A percentile compares a stretch with the other conserved stretches of the same genome.
Conservation (phyloP, 306 rosid species). For the Biancaea sappan region DNA sequence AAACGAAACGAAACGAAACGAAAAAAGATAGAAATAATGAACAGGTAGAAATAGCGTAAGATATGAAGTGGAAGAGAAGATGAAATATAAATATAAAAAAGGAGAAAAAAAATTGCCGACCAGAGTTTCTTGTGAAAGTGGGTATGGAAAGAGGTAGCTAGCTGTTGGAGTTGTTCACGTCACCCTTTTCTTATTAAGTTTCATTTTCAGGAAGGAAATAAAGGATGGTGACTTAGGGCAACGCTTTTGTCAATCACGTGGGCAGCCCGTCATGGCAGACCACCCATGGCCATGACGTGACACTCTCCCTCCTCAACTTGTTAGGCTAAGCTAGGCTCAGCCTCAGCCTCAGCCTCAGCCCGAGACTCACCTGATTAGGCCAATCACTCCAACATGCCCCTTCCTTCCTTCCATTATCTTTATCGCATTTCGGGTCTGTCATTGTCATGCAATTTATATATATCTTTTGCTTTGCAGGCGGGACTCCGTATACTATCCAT, state of each 20-base stretch:
- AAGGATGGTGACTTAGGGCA: conserved; percentile 59
- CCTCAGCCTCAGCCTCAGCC: no score
- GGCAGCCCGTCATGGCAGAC: conserved; percentile 79
- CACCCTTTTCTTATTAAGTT: conserved; percentile 54
- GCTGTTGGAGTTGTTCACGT: conserved; percentile 90
- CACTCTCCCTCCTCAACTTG: conserved; percentile 36
- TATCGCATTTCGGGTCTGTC: conserved; percentile 34
- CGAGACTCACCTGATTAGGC: conserved; percentile 64
- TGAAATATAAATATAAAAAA: neutral
- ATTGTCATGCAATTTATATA: neutral
- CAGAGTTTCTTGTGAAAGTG: conserved; percentile 63
- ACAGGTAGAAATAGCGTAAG: no score
- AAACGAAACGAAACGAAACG: no score
- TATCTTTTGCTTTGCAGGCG: conserved; percentile 39
- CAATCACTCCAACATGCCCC: conserved; percentile 52
- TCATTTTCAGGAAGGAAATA: conserved; percentile 51
- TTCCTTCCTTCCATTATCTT: conserved; percentile 4
- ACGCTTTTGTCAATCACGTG: conserved; percentile 86
- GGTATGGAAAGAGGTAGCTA: conserved; percentile 49
- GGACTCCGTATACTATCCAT: conserved; percentile 45
- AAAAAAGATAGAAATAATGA: no score
- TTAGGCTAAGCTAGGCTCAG: neutral
- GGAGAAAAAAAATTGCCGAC: conserved; percentile 49
- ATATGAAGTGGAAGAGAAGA: neutral
- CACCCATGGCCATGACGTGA: conserved; percentile 51